Base-by-base conservation (phyloP, 805 yeast genomes). In the Millerago galiae region DNA sequence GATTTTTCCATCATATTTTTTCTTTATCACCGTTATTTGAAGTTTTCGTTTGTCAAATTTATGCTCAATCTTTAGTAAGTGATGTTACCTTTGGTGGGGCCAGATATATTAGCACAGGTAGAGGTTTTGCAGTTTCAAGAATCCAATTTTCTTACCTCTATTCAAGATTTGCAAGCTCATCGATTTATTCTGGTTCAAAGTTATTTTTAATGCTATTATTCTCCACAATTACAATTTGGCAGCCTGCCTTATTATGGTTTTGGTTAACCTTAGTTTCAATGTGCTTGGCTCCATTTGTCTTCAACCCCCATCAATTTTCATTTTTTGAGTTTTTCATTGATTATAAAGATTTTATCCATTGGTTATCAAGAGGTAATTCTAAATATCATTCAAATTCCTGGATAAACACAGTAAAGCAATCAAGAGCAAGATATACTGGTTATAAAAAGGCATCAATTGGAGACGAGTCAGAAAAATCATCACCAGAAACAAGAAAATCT, bases 81-180 rank as follows among this genome's bases (percentile, higher is more conserved):
- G 93, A 90, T 61, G 69, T 91, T 38, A 73, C 89, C 1, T 82
- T 84, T 65, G 98, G 98, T 4, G 95, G 95, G 37, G 98, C 98
- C 1, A 74, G 79, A 42, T 91, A 91, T 58, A 83, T 91, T 48
- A 81, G 95, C 10, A 88, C 97, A 2, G 98, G 98, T 2, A 70
- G 98, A 65, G 95, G 96, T 1, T 85, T 90, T 68, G 96, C 98
- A 2, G 87, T 88, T 16, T 74, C 89, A 3, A 74, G 98, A 54
- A 64, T 78, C 25, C 78, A 86, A 6, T 91, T 91, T 61, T 66
- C 81, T 15, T 69, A 71, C 3, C 66, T 91, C 26, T 91, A 83
- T 61, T 75, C 95, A 0, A 74, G 83, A 32, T 91, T 86, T 67
- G 83, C 90, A 1, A 67, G 74, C 4, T 73, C 80, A 5, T 83